Evolutionary conservation across 129 eudicot species (phyloP).

Genomic region (Centaurea solstitialis): DNA sequence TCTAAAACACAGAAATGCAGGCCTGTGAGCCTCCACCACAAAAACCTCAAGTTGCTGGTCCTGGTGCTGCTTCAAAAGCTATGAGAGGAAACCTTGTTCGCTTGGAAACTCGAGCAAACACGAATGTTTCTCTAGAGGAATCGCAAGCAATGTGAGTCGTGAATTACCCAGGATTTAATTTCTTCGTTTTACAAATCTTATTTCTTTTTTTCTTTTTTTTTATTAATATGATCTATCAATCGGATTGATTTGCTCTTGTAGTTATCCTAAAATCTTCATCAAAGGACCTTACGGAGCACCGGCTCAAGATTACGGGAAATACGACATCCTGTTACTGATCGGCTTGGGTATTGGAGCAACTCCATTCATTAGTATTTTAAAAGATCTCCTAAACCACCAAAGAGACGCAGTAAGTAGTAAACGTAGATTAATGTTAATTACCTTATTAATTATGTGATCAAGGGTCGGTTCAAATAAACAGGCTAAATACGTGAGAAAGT

Average conservation of each 20-base stretch:
- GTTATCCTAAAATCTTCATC: conserved; percentile 64
- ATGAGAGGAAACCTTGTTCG: conserved; percentile 38
- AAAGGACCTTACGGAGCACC: conserved; percentile 97
- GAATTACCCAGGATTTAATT: not conserved
- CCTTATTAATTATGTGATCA: not conserved
- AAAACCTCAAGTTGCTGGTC: conserved; percentile 35
- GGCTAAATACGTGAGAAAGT: too few species aligned
- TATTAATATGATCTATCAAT: not conserved
- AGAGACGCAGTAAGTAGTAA: conserved; percentile 26
- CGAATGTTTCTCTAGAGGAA: conserved; percentile 20
- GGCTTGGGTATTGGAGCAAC: conserved; percentile 99
- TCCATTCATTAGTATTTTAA: conserved; percentile 86
- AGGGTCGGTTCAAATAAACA: too few species aligned
- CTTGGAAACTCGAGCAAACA: conserved; percentile 54
- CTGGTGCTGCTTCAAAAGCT: conserved; percentile 40
- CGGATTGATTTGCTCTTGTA: conserved; percentile 15
- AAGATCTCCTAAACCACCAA: conserved; percentile 70
- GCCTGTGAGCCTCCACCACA: conserved; percentile 60
- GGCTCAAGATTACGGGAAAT: conserved; percentile 83
- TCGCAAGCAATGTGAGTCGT: conserved; percentile 48
- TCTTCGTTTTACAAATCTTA: not conserved
- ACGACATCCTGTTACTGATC: conserved; percentile 69
- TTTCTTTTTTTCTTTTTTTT: not conserved
- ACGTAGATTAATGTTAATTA: not conserved
- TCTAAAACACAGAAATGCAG: conserved; percentile 55